Evolutionary conservation across 2,329 filamentous ascomycete species (phyloP).

Genomic region (Orbilia ellipsospora): DNA sequence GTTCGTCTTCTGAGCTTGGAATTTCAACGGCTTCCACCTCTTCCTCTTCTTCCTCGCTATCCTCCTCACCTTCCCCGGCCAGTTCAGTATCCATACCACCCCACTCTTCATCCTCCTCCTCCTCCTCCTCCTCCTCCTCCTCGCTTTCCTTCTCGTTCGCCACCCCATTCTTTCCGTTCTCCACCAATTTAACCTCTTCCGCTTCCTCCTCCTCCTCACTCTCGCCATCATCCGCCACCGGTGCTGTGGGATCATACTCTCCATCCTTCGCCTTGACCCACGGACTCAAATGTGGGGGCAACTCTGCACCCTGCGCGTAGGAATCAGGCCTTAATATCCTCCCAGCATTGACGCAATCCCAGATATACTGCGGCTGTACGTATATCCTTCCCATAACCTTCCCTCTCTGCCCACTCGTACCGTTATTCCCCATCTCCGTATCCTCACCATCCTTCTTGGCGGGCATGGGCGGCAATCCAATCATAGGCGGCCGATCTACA

Average conservation of each 20-base stretch:
- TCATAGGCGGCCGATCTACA: slow-evolving; percentile 85
- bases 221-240: slow-evolving; percentile 86
- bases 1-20: slow-evolving; percentile 2
- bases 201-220: slow-evolving; percentile 75
- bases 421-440: slow-evolving; percentile 63
- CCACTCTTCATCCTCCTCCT: slow-evolving; percentile 67
- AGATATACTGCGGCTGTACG: slow-evolving; percentile 97
- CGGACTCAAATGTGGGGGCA: slow-evolving; percentile 94
- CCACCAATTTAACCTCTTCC: slow-evolving; percentile 60
- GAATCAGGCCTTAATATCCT: slow-evolving; percentile 86
- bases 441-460: slow-evolving; percentile 66
- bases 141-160: slow-evolving; percentile 61
- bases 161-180: slow-evolving; percentile 61
- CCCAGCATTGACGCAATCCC: slow-evolving; percentile 94
- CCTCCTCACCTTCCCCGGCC: slow-evolving; percentile 66
- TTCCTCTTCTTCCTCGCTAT: slow-evolving; percentile 64
- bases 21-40: slow-evolving; percentile 5
- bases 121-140: slow-evolving; percentile 63
- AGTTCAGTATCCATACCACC: slow-evolving; percentile 64
- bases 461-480: slow-evolving; percentile 64
- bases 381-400: slow-evolving; percentile 92
- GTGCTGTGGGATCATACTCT: slow-evolving; percentile 88
- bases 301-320: slow-evolving; percentile 87
- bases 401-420: slow-evolving; percentile 66
- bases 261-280: slow-evolving; percentile 90